Evolutionary conservation across 2,329 filamentous ascomycete species (phyloP), one percentile per base, ranked within the genome.

Genomic region (Microdochium nivale): DNA sequence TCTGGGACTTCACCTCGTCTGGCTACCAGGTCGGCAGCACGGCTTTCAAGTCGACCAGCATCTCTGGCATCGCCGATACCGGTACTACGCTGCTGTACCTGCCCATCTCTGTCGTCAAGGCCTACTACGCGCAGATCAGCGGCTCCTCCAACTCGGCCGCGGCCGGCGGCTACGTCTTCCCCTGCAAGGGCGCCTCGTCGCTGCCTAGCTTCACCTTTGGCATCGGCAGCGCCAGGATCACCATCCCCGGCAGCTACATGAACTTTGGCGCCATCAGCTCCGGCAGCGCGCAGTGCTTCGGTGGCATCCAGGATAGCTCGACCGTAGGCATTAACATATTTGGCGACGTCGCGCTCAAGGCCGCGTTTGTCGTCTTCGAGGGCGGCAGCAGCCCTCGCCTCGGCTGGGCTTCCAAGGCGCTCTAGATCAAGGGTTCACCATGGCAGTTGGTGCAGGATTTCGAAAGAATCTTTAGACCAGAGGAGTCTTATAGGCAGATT

Each of bases 301-400:
- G 85, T 53, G 84, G 84, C 48, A 75, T 88, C 51, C 85, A 88
- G 73, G 67, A 59, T 37, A 55, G 55, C 48, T 30, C 44, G 9
- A 59, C 52, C 35, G 59, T 62, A 25, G 59, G 61, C 35, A 70
- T 83, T 62, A 76, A 71, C 60, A 86, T 87, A 66, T 80, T 82
- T 54, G 83, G 83, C 27, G 83, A 86, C 58, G 73, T 84, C 56
- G 83, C 84, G 69, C 73, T 87, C 53, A 86, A 86, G 77, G 74
- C 74, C 56, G 77, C 81, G 60, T 86, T 81, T 59, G 80, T 81
- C 47, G 76, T 86, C 52, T 84, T 83, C 58, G 78, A 83, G 63
- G 52, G 50, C 13, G 48, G 52, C 49, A 40, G 54, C 46, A 67
- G 66, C 3, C 72, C 70, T 16, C 62, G 65, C 46, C 60, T 77